Percentiles rank a stretch among this genome's conserved stretches.
Evolutionary conservation across 495 filamentous ascomycete species (phyloP).

Genomic region (Astrothelium subdiscretum): DNA sequence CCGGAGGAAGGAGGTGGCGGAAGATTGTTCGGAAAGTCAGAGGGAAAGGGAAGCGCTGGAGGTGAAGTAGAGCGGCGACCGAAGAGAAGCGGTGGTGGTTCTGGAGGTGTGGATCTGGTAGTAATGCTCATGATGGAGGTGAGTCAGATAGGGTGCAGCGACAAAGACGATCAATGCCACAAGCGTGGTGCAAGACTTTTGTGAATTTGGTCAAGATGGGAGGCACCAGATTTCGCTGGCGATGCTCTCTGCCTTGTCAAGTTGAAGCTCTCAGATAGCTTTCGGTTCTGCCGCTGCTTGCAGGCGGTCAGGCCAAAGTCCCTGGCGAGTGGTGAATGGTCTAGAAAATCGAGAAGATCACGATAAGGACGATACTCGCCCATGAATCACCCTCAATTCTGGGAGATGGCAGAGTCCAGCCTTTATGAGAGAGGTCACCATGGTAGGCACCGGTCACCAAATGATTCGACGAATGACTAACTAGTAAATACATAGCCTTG

Average conservation of each 20-base stretch:
- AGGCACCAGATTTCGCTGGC: not conserved
- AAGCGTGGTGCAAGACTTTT: no score
- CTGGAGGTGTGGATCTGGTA: slow-evolving; percentile 12
- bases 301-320: not conserved
- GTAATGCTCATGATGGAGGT: slow-evolving; percentile 18
- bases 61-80: slow-evolving; percentile 16
- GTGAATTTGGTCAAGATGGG: not conserved
- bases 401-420: not conserved
- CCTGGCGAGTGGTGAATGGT: not conserved
- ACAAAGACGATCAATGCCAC: not conserved
- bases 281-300: not conserved
- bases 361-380: not conserved
- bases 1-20: slow-evolving; percentile 7
- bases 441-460: not conserved
- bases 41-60: slow-evolving; percentile 6
- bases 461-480: not conserved
- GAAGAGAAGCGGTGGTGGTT: slow-evolving; percentile 20
- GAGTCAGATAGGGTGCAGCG: not conserved
- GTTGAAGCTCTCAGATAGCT: not conserved
- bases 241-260: not conserved
- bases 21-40: slow-evolving; percentile 14
- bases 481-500: not conserved
- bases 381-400: not conserved
- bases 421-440: no score
- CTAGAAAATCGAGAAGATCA: not conserved